Percentiles rank a stretch among this genome's conserved stretches.
These are phyloP conservation scores for Venturia pyrina DNA, from an alignment of 2,329 filamentous ascomycete genomes.

Conservation along the genomic window DNA sequence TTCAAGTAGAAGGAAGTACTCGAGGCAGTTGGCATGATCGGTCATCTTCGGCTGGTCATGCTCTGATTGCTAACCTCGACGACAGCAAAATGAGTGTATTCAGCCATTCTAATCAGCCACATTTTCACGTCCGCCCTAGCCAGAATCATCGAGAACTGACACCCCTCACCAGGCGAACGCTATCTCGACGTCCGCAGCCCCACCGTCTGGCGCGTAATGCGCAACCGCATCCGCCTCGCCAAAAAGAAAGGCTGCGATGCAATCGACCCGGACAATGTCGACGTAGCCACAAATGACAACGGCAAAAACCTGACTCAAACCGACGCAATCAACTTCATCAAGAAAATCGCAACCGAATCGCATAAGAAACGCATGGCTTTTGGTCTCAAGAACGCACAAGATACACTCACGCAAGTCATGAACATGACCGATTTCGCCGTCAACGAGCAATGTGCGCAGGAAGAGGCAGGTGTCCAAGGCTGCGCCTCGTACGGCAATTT, in stretches of 20 bases:
- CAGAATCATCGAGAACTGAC: constrained; percentile 7
- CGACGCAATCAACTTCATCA: constrained; percentile 5
- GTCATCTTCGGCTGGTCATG: not conserved
- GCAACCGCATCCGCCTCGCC: constrained; percentile 19
- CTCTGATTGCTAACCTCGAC: not conserved
- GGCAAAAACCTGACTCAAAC: constrained; percentile 3
- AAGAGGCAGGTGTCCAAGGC: not conserved
- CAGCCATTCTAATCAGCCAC: too few species aligned
- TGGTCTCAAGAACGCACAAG: constrained; percentile 10
- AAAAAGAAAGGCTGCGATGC: constrained; percentile 25
- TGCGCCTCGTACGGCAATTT: constrained; percentile 19
- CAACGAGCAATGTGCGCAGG: constrained; percentile 7
- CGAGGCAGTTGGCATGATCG: not conserved
- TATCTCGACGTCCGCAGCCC: constrained; percentile 19
- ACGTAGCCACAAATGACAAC: not conserved
- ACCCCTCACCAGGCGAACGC: constrained; percentile 14
- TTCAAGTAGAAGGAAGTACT: not conserved
- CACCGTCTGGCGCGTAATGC: constrained; percentile 19
- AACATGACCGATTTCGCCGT: constrained; percentile 4
- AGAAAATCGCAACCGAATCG: not conserved
- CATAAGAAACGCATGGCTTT: not conserved
- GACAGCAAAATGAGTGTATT: not conserved
- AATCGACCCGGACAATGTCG: constrained; percentile 27
- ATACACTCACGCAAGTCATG: not conserved
- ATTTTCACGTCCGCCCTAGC: not conserved